Conservation (phyloP, 768 basidiomycete genomes). For the Suillus paluster region DNA sequence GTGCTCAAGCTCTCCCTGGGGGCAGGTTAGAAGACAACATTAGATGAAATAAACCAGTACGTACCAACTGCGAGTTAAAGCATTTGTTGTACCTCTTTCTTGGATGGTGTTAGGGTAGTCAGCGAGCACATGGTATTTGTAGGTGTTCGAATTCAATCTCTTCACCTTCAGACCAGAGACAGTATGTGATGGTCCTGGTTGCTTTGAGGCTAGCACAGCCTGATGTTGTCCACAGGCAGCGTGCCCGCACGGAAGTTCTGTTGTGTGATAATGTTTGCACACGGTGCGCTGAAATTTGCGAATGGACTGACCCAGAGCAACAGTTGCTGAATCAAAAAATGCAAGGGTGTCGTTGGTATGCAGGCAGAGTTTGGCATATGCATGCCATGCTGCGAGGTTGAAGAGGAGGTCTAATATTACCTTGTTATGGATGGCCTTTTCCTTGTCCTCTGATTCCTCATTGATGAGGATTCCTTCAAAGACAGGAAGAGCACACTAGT, state of each 20-base stretch:
- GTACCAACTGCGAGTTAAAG: constrained; percentile 39
- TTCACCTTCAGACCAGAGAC: constrained; percentile 9
- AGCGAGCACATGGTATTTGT: constrained; percentile 16
- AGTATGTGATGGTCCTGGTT: too few relatives aligned
- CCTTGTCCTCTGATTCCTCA: too few relatives aligned
- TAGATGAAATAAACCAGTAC: too few relatives aligned
- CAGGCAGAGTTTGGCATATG: constrained; percentile 36
- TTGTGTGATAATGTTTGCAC: constrained; percentile 29
- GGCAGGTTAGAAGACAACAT: too few relatives aligned
- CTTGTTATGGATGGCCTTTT: constrained; percentile 24
- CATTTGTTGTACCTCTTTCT: constrained; percentile 38
- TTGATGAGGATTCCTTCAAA: constrained; percentile 46
- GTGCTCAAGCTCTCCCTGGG: constrained; percentile 48
- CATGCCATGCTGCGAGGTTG: constrained; percentile 38
- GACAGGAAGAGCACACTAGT: constrained; percentile 40
- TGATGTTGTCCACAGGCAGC: constrained; percentile 23
- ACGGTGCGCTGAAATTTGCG: constrained; percentile 25
- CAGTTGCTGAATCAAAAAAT: constrained; percentile 30
- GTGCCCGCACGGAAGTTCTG: constrained; percentile 35
- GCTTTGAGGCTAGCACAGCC: too few relatives aligned
- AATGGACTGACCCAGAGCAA: too few relatives aligned
- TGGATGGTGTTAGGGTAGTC: constrained; percentile 18
- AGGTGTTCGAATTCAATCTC: constrained; percentile 15
- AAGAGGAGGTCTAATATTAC: constrained; percentile 31
- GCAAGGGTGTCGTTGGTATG: constrained; percentile 28